phyloP scores from a whole-genome alignment of 108 stramenopile genomes.

The Discostella pseudostelligera region DNA sequence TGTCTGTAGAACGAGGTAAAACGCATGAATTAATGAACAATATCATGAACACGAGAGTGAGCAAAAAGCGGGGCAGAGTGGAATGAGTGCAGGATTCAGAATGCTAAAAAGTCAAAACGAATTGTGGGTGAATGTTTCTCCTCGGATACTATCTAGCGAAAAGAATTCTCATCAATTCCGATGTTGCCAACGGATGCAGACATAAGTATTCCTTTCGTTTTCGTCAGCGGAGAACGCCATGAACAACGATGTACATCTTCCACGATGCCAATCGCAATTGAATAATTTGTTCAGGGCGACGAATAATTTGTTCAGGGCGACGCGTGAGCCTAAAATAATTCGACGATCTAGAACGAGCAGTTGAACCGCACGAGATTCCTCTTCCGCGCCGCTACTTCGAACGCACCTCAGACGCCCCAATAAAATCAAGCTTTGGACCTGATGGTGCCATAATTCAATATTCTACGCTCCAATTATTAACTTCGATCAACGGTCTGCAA shows the following conservation, averaged over 20 bases:
- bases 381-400: background rate
- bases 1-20: conserved; percentile 16
- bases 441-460: conserved; percentile 12
- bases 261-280: no score
- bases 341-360: background rate
- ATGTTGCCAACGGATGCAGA: conserved; percentile 24
- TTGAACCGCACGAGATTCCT: background rate
- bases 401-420: conserved; percentile 50
- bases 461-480: no score
- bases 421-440: conserved; percentile 49
- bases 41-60: background rate
- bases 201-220: conserved; percentile 27
- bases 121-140: conserved; percentile 6
- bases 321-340: no score
- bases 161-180: conserved; percentile 39
- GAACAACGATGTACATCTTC: background rate
- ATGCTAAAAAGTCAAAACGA: background rate
- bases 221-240: conserved; percentile 32
- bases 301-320: background rate
- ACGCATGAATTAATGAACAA: background rate
- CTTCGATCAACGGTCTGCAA: no score
- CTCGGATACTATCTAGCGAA: conserved; percentile 56
- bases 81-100: background rate
- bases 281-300: no score
- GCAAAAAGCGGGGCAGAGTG: background rate